Evolutionary conservation across 1,284 basidiomycete species (phyloP).

Genomic region (Cutaneotrichosporon dermatis): DNA sequence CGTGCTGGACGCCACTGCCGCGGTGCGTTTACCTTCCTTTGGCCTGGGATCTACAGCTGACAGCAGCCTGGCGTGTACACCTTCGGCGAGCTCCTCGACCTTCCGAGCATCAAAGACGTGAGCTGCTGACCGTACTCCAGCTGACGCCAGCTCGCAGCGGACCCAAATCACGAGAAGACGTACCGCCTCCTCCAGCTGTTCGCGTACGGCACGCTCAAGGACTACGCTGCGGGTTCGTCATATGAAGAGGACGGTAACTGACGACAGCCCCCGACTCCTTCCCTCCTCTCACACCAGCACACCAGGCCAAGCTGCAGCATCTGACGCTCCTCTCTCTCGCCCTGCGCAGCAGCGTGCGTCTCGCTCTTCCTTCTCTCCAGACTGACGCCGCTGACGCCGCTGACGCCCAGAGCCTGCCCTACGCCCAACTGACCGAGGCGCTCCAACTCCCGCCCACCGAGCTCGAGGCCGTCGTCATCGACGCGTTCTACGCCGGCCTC

Average conservation of each 20-base stretch:
- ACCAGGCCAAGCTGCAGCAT: constrained; percentile 82
- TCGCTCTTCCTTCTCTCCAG: neutral
- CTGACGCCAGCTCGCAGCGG: constrained; percentile 28
- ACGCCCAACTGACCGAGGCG: constrained; percentile 22
- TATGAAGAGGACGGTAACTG: neutral
- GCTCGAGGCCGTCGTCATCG: constrained; percentile 92
- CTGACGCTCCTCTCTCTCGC: constrained; percentile 81
- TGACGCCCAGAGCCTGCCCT: constrained; percentile 34
- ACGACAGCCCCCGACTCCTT: constrained; percentile 59
- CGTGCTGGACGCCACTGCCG: constrained; percentile 75
- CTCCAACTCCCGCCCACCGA: constrained; percentile 71
- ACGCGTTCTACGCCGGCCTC: constrained; percentile 84
- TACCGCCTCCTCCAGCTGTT: constrained; percentile 73
- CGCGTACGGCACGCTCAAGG: constrained; percentile 76
- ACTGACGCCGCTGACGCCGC: constrained; percentile 1
- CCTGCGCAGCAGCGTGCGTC: constrained; percentile 60
- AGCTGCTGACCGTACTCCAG: constrained; percentile 16
- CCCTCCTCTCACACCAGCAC: constrained; percentile 65
- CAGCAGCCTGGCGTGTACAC: constrained; percentile 72
- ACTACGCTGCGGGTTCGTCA: constrained; percentile 59
- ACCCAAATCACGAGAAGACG: constrained; percentile 60
- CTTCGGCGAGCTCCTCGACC: constrained; percentile 78
- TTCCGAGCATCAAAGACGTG: constrained; percentile 77
- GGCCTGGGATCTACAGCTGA: constrained; percentile 11
- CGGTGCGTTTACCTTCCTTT: too few relatives aligned